Evolutionary conservation across 1,284 basidiomycete genomes (phyloP).

Genomic region (Heterobasidion parviporum): DNA sequence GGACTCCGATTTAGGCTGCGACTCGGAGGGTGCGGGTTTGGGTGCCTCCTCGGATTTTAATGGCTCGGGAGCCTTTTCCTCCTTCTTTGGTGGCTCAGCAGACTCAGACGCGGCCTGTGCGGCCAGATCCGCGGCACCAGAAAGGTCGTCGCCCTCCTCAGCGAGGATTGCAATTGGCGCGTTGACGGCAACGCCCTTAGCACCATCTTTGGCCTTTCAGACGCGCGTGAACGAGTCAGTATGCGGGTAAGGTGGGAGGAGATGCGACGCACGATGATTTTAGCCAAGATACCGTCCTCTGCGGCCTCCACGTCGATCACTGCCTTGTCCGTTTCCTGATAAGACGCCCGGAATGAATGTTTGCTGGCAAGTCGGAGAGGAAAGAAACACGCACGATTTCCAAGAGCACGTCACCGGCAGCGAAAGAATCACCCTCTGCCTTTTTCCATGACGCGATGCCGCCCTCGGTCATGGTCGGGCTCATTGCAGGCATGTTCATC

Average conservation of each 20-base stretch:
- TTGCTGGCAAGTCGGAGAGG: slow-evolving; percentile 2
- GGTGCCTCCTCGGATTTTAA: slow-evolving; percentile 24
- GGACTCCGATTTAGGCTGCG: slow-evolving; percentile 19
- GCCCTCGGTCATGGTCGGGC: slow-evolving; percentile 99
- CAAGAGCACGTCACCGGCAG: slow-evolving; percentile 87
- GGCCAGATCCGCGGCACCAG: slow-evolving; percentile 76
- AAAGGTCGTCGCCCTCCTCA: slow-evolving; percentile 91
- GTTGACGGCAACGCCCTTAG: slow-evolving; percentile 85
- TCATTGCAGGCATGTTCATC: slow-evolving; percentile 99
- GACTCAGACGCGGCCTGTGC: slow-evolving; percentile 42
- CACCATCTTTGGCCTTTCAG: slow-evolving; percentile 66
- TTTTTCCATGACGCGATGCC: slow-evolving; percentile 98
- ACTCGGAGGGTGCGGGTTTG: slow-evolving; percentile 30
- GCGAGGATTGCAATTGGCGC: slow-evolving; percentile 84
- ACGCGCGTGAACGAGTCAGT: not conserved
- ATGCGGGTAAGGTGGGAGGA: not conserved
- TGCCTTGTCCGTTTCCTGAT: slow-evolving; percentile 97
- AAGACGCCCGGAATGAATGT: slow-evolving; percentile 8
- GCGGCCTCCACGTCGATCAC: slow-evolving; percentile 99
- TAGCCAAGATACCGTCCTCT: slow-evolving; percentile 92
- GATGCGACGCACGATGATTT: slow-evolving; percentile 62
- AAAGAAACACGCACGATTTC: slow-evolving; percentile 67
- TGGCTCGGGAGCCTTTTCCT: slow-evolving; percentile 24
- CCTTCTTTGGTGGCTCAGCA: slow-evolving; percentile 16
- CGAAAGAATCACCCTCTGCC: slow-evolving; percentile 88